These are phyloP conservation scores for Lachnellula suecica DNA, from an alignment of 2,329 filamentous ascomycete species.

Conservation along the genomic window DNA sequence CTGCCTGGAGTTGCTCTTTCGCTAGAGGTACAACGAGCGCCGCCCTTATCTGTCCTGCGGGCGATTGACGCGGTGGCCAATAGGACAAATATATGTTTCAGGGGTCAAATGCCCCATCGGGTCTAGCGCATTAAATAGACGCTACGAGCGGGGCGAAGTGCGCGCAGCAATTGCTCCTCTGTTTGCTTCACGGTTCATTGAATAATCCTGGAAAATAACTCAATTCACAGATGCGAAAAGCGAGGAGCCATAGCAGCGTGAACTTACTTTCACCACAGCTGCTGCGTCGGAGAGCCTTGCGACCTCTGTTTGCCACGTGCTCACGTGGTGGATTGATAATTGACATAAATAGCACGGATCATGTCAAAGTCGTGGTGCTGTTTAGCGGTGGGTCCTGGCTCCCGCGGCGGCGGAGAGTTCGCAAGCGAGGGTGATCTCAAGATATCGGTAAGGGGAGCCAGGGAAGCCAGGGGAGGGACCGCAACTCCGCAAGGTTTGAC, in stretches of 20 bases:
- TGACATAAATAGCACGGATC: slow-evolving; percentile 2
- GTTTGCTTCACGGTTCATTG: background rate
- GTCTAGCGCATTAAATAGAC: background rate
- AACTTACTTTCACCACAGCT: background rate
- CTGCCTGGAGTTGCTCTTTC: slow-evolving; percentile 15
- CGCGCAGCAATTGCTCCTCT: background rate
- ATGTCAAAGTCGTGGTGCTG: background rate
- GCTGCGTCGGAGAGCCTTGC: background rate
- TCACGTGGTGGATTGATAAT: slow-evolving; percentile 8
- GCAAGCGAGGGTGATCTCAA: slow-evolving; percentile 1
- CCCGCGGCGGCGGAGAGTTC: too few species aligned
- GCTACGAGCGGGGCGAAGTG: slow-evolving; percentile 3
- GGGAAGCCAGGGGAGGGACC: too few species aligned
- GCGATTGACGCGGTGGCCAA: background rate
- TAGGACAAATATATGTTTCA: background rate
- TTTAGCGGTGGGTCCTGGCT: too few species aligned
- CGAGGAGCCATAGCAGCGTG: background rate
- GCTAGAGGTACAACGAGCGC: background rate
- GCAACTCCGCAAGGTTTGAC: too few species aligned
- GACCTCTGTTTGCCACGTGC: background rate
- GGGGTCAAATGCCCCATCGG: background rate
- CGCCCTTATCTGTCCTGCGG: background rate
- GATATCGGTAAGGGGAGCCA: too few species aligned
- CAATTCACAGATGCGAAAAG: background rate
- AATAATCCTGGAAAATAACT: background rate